Conservation (phyloP, 345 rosid genomes). For the Rhodomyrtus tomentosa region DNA sequence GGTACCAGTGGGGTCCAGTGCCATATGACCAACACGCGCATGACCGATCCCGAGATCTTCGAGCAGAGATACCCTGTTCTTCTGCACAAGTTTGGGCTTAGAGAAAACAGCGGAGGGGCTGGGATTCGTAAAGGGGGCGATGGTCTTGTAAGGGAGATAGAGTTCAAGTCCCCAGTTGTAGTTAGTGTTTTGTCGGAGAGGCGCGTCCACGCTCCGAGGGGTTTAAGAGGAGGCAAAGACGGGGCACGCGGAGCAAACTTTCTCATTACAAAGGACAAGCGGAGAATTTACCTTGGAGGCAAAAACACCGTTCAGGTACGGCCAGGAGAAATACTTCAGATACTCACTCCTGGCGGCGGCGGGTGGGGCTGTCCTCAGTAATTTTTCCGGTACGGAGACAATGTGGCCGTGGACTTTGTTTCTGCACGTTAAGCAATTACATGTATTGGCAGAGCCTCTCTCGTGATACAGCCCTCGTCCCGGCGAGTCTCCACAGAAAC, state of each 20-base stretch:
- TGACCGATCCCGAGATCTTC: conserved; percentile 98
- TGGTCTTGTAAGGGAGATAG: conserved; percentile 85
- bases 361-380: conserved; percentile 52
- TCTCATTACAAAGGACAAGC: conserved; percentile 45
- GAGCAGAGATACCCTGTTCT: conserved; percentile 93
- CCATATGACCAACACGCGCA: conserved; percentile 97
- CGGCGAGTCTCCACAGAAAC: no score
- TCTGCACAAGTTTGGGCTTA: conserved; percentile 63
- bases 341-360: conserved; percentile 88
- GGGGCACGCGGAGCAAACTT: conserved; percentile 93
- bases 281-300: conserved; percentile 70
- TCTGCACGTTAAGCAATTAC: neutral
- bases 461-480: no score
- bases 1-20: conserved; percentile 96
- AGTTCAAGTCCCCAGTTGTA: conserved; percentile 63
- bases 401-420: neutral
- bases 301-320: conserved; percentile 71
- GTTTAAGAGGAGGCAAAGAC: conserved; percentile 58
- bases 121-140: conserved; percentile 77
- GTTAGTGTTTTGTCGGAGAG: conserved; percentile 95
- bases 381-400: neutral
- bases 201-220: conserved; percentile 89
- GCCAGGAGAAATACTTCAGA: conserved; percentile 77
- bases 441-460: neutral
- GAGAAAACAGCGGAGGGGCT: conserved; percentile 79